Evolutionary conservation across 306 rosid species (phyloP).

Genomic region (Astragalus glycyphyllos): DNA sequence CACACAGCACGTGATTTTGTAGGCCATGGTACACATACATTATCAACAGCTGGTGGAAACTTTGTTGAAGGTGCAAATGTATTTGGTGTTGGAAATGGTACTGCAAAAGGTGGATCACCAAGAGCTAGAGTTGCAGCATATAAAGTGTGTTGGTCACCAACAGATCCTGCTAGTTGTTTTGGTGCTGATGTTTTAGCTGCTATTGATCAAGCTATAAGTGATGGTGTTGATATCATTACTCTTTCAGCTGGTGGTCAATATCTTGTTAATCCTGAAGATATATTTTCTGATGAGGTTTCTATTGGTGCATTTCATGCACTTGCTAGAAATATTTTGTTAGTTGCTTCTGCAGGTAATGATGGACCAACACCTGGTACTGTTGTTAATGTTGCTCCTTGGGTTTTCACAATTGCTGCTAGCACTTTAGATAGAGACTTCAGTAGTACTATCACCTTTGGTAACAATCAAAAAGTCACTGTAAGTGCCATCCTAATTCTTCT

Average conservation of each 20-base stretch:
- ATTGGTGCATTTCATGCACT: constrained; percentile 70
- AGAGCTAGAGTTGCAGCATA: constrained; percentile 73
- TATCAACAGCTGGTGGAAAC: constrained; percentile 75
- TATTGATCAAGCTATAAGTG: constrained; percentile 61
- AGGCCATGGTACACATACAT: constrained; percentile 82
- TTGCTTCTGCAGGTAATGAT: constrained; percentile 64
- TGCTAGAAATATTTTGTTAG: constrained; percentile 47
- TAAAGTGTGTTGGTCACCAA: constrained; percentile 72
- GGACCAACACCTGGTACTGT: constrained; percentile 58
- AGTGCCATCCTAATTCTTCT: not conserved
- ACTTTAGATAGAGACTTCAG: constrained; percentile 59
- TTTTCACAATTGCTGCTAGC: constrained; percentile 70
- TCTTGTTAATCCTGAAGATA: not conserved
- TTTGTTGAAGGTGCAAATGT: constrained; percentile 51
- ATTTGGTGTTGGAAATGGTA: constrained; percentile 65
- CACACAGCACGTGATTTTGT: constrained; percentile 54
- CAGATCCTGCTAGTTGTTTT: not conserved
- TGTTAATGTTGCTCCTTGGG: constrained; percentile 63
- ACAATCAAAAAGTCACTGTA: constrained; percentile 40
- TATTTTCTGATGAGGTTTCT: constrained; percentile 39
- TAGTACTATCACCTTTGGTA: constrained; percentile 52
- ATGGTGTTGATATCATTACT: constrained; percentile 64
- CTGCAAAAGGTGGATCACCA: constrained; percentile 85
- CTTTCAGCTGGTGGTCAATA: constrained; percentile 43
- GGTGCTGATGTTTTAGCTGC: constrained; percentile 63